Conservation (phyloP, 805 yeast genomes). For the Metschnikowia cubensis region DNA sequence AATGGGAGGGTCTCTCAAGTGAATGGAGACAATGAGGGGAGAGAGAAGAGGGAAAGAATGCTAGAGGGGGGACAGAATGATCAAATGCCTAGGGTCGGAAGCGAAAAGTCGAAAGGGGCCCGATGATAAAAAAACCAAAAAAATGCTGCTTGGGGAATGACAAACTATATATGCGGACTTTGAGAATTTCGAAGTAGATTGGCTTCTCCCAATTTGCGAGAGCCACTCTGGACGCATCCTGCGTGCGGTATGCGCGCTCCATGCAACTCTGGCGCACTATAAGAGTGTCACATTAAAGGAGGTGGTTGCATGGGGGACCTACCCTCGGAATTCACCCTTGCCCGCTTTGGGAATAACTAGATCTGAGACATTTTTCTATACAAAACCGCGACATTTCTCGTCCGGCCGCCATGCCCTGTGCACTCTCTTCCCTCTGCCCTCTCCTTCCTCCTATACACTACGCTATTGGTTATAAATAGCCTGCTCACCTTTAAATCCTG, state of each 20-base stretch:
- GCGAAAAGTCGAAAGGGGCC: conserved; percentile 1
- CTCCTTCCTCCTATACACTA: neutral
- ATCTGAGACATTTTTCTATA: conserved; percentile 4
- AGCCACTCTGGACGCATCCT: conserved; percentile 3
- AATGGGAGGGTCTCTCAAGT: conserved; percentile 1
- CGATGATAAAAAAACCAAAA: conserved; percentile 6
- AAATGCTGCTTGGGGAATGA: neutral
- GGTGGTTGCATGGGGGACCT: conserved; percentile 5
- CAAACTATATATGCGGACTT: neutral
- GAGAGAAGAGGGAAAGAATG: conserved; percentile 3
- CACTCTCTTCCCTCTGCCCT: neutral
- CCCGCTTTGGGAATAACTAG: conserved; percentile 2
- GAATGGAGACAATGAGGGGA: conserved; percentile 2
- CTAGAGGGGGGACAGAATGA: neutral
- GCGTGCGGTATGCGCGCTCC: conserved; percentile 3
- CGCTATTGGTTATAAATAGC: neutral
- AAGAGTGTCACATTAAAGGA: conserved; percentile 4
- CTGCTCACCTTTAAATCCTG: neutral
- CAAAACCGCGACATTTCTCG: conserved; percentile 2
- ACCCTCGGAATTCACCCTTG: conserved; percentile 4
- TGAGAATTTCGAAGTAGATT: neutral
- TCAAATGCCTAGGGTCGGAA: neutral
- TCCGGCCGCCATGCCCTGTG: neutral
- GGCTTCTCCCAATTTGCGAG: conserved; percentile 1
- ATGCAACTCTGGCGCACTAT: conserved; percentile 5